Conservation (phyloP, 139 green algal genomes). For the Ettlia oleoabundans region DNA sequence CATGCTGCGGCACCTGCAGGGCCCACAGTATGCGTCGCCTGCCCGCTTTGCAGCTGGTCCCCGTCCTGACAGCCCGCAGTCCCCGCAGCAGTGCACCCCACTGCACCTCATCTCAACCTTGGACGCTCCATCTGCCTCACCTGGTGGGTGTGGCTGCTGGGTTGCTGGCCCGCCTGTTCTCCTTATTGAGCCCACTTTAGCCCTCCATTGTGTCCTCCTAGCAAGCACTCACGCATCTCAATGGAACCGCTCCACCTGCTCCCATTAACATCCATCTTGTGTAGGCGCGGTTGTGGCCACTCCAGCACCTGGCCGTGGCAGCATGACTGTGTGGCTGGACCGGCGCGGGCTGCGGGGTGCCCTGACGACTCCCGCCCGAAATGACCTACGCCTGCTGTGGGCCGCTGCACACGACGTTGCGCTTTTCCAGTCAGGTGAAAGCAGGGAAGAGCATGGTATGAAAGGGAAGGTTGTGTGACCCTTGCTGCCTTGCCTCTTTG, state of each 20-base stretch:
- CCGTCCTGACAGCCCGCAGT: slow-evolving; percentile 36
- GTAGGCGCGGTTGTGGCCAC: slow-evolving; percentile 5
- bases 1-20: slow-evolving; percentile 42
- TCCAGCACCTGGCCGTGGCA: slow-evolving; percentile 35
- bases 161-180: not conserved
- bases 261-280: too few relatives aligned
- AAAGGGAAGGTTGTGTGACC: not conserved
- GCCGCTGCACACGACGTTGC: slow-evolving; percentile 14
- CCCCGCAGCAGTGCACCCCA: slow-evolving; percentile 38
- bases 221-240: too few relatives aligned
- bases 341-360: slow-evolving; percentile 32
- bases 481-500: too few relatives aligned
- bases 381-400: slow-evolving; percentile 43
- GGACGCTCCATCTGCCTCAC: not conserved
- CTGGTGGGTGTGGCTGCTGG: slow-evolving; percentile 3
- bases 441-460: not conserved
- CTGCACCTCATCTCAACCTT: slow-evolving; percentile 43
- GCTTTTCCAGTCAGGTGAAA: slow-evolving; percentile 2
- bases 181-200: too few relatives aligned
- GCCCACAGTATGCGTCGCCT: slow-evolving; percentile 24
- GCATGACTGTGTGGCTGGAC: slow-evolving; percentile 43
- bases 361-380: slow-evolving; percentile 32
- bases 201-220: too few relatives aligned
- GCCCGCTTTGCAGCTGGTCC: not conserved
- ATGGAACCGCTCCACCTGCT: too few relatives aligned